These are phyloP conservation scores for Microcyclosporella mali DNA, from an alignment of 2,329 filamentous ascomycete species.

Conservation along the genomic window DNA sequence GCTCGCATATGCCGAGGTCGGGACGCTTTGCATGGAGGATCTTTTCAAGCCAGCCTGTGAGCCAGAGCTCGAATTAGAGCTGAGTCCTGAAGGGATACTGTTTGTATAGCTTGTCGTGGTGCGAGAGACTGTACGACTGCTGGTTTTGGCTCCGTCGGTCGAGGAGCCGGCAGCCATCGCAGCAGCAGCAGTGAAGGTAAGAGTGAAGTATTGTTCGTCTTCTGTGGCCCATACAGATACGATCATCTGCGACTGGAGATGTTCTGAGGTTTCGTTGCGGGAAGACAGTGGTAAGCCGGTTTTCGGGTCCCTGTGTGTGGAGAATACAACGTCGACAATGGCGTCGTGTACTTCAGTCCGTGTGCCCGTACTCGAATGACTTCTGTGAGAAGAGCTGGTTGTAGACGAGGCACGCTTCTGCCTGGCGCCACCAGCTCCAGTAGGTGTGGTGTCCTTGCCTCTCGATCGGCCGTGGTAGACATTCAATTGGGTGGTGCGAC, in stretches of 20 bases:
- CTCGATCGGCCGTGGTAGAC: constrained; percentile 15
- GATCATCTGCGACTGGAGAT: constrained; percentile 65
- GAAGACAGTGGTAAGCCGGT: constrained; percentile 36
- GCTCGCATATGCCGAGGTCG: constrained; percentile 37
- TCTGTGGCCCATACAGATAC: constrained; percentile 69
- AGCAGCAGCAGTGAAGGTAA: constrained; percentile 60
- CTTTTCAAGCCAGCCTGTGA: constrained; percentile 14
- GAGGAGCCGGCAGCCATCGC: constrained; percentile 4
- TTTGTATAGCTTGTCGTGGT: constrained; percentile 28
- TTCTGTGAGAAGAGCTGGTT: constrained; percentile 5
- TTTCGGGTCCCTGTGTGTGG: constrained; percentile 39
- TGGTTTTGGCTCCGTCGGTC: constrained; percentile 22
- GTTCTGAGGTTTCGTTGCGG: constrained; percentile 23
- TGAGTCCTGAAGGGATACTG: constrained; percentile 33
- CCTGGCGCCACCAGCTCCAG: constrained; percentile 1
- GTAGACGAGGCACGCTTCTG: constrained; percentile 21
- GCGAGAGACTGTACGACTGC: constrained; percentile 38
- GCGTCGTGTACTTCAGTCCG: constrained; percentile 51
- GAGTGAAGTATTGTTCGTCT: constrained; percentile 61
- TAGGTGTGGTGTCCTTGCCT: constrained; percentile 20
- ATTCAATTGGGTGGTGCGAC: constrained; percentile 24
- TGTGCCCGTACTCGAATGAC: constrained; percentile 20
- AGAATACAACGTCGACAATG: constrained; percentile 62
- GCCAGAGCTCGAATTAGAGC: constrained; percentile 34
- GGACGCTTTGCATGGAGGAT: constrained; percentile 12